Conservation (phyloP, 768 basidiomycete genomes). For the Suillus subalutaceus region DNA sequence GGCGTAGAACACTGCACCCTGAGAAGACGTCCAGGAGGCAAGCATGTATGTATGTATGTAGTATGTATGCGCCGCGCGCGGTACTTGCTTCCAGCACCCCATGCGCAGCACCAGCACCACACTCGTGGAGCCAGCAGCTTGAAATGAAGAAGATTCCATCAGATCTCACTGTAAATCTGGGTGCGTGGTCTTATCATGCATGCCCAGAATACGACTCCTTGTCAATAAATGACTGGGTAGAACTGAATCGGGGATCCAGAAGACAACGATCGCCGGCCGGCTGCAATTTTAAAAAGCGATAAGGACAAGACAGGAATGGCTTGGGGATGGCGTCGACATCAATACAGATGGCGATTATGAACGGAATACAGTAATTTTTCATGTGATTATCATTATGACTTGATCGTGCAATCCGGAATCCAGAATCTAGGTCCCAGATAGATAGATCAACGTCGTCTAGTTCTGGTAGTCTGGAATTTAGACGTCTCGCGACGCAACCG, state of each 20-base stretch:
- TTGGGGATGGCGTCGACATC: slow-evolving; percentile 7
- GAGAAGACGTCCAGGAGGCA: background rate
- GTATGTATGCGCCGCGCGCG: background rate
- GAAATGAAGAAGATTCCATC: background rate
- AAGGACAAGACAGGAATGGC: background rate
- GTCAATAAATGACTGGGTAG: background rate
- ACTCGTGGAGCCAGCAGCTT: background rate
- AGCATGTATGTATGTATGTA: background rate
- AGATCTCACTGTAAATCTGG: background rate
- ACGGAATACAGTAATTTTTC: slow-evolving; percentile 24
- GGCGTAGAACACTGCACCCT: background rate
- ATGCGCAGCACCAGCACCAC: background rate
- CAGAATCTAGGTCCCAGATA: background rate
- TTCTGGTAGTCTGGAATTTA: slow-evolving; percentile 58
- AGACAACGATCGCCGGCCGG: background rate
- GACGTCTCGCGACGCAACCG: slow-evolving; percentile 68
- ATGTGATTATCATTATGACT: slow-evolving; percentile 5
- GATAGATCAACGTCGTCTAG: slow-evolving; percentile 37
- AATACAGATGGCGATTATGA: slow-evolving; percentile 24
- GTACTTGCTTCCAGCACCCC: background rate
- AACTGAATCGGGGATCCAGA: background rate
- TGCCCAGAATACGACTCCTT: background rate
- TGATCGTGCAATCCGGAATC: background rate
- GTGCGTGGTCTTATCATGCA: slow-evolving; percentile 1
- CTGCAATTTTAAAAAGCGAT: slow-evolving; percentile 11